Evolutionary conservation across 2,329 filamentous ascomycete species (phyloP), one percentile per base, ranked within the genome.

Genomic region (Ceratocystis ficicola): DNA sequence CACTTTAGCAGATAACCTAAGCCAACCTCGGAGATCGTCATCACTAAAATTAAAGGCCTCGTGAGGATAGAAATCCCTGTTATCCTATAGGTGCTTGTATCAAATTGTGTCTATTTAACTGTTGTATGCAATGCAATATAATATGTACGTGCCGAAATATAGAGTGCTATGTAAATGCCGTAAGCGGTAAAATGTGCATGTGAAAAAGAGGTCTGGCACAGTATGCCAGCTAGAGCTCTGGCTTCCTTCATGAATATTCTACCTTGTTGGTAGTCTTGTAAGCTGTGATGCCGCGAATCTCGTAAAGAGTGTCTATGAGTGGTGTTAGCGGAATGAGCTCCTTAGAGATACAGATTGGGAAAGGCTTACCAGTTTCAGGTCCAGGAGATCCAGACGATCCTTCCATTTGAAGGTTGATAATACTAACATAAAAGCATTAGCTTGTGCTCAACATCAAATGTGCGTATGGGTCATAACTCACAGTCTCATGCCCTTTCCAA

Each of bases 361-460:
- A 32, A 8, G 12, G 64, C 70, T 63, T 46, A 71, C 70, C 62
- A 8, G 36, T 55, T 8, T 20, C 70, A 2, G 77, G 77, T 0
- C 77, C 77, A 1, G 77, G 76, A 1, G 73, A 74, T 0, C 77
- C 77, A 4, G 76, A 78, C 2, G 76, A 78, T 1, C 76, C 77
- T 69, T 78, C 77, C 77, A 79, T 79, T 67, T 78, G 77, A 52
- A 77, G 69, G 64, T 78, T 75, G 59, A 78, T 75, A 44, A 78
- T 78, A n/a, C 76, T 77, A 55, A 3, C 32, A 1, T 17, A 17
- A 20, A 41, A 15, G 36, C 36, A 10, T 41, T 44, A 59, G 46
- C n/a, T 48, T 64, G 25, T 36, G 20, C 10, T 1, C 44, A 69
- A 63, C 22, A 63, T 44, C 10, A 2, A 20, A 46, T 20, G 52